Base-by-base conservation (phyloP, 805 yeast species). In the Cyberlindnera petersonii region DNA sequence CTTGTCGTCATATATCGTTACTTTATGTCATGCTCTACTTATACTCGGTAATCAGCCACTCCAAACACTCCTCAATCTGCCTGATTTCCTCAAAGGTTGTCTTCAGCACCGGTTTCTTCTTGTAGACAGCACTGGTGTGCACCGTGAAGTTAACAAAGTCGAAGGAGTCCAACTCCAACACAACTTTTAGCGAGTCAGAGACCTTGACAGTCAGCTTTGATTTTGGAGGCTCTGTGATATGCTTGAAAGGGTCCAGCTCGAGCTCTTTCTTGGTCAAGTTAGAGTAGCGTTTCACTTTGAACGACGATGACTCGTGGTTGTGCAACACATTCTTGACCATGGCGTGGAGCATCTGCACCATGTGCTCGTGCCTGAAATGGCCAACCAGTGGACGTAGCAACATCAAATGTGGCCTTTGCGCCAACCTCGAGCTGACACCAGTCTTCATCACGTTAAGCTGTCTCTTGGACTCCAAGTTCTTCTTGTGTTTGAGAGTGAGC, bases 371-470 rank as follows among this genome's bases (percentile, higher is more conserved):
- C 42, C 72, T 69, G 42, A 75, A 69, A 47, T 75, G 74, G 5
- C 82, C 82, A 24, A 79, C 65, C 29, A 79, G 55, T 2, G 86
- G 83, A 26, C 79, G 59, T 16, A 79, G 59, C 16, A 79, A 63
- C 38, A 71, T 56, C 3, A 74, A 68, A 38, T 70, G 71, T 10
- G 71, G 61, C 36, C 65, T 66, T 22, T 58, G 48, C 19, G 46
- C 49, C 4, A 43, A 23, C 6, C 38, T 38, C 5, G 34, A 22
- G 14, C 24, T 28, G 24, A 23, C 22, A 17, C 30, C 26, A 18
- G 19, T 19, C 36, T 43, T 49, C 17, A 53, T 29, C 10, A 52
- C 43, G 6, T 31, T 33, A 10, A 51, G 22, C 49, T 49, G 43
- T 52, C 48, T 46, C 50, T 57, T 46, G 40, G 52, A 34, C 36